Conservation (phyloP, 2,329 filamentous ascomycete genomes). For the Iodosphaeria phyllophila region DNA sequence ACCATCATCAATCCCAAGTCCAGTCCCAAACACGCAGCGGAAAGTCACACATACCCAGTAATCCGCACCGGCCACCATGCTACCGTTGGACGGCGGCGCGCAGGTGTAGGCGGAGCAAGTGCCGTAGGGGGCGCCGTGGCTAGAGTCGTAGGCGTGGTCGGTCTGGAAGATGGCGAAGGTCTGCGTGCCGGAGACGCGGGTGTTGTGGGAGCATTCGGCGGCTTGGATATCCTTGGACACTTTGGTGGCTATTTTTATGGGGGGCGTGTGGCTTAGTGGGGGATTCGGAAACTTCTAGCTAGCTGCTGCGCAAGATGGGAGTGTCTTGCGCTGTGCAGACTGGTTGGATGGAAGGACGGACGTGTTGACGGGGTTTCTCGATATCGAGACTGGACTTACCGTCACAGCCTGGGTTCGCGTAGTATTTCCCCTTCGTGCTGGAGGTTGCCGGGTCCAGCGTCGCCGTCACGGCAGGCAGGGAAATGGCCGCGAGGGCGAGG, state of each 20-base stretch:
- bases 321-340: no score
- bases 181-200: constrained; percentile 13
- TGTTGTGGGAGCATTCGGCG: constrained; percentile 19
- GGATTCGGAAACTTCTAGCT: no score
- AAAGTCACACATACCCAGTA: no score
- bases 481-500: no score
- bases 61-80: constrained; percentile 14
- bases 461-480: no score
- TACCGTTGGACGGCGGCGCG: constrained; percentile 11
- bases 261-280: no score
- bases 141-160: constrained; percentile 23
- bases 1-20: no score
- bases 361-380: neutral
- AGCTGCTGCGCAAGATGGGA: no score
- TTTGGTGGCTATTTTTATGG: constrained; percentile 10
- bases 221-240: constrained; percentile 17
- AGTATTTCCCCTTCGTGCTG: constrained; percentile 17
- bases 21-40: no score
- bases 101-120: constrained; percentile 24
- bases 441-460: constrained; percentile 15
- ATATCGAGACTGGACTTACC: constrained; percentile 5
- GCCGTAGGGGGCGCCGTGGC: constrained; percentile 25
- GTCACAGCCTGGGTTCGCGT: constrained; percentile 10
- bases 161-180: constrained; percentile 19
- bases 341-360: neutral